Evolutionary conservation across 768 basidiomycete species (phyloP).

Genomic region (Phanerodontia chrysosporium): DNA sequence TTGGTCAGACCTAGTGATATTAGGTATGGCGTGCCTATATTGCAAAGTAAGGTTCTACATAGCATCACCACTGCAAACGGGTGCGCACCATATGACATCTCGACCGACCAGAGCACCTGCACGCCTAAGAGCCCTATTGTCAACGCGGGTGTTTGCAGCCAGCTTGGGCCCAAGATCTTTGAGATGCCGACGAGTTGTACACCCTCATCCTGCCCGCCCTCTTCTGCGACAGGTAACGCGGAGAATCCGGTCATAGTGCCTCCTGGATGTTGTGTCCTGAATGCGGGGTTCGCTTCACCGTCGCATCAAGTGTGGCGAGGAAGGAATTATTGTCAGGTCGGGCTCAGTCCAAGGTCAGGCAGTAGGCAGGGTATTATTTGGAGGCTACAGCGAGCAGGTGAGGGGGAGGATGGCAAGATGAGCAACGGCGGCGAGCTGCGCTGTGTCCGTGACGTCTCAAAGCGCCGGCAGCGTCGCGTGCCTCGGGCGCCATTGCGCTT

Average conservation of each 20-base stretch:
- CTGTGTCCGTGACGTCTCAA: background rate
- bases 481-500: background rate
- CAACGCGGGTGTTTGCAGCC: conserved; percentile 62
- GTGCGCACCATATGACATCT: conserved; percentile 79
- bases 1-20: conserved; percentile 85
- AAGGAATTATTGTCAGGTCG: background rate
- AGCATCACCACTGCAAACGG: background rate
- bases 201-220: conserved; percentile 33
- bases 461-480: background rate
- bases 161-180: conserved; percentile 61
- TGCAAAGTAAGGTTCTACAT: background rate
- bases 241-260: conserved; percentile 38
- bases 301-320: background rate
- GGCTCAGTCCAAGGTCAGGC: background rate
- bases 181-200: conserved; percentile 49
- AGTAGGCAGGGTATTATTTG: background rate
- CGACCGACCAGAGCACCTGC: conserved; percentile 89
- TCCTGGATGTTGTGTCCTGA: conserved; percentile 40
- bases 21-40: conserved; percentile 77
- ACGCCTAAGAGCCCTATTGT: conserved; percentile 82
- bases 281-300: background rate
- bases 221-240: conserved; percentile 41
- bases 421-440: background rate
- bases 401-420: background rate
- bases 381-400: background rate